phyloP scores from a whole-genome alignment of 305 asterid genomes.

The Fraxinus greggii region DNA sequence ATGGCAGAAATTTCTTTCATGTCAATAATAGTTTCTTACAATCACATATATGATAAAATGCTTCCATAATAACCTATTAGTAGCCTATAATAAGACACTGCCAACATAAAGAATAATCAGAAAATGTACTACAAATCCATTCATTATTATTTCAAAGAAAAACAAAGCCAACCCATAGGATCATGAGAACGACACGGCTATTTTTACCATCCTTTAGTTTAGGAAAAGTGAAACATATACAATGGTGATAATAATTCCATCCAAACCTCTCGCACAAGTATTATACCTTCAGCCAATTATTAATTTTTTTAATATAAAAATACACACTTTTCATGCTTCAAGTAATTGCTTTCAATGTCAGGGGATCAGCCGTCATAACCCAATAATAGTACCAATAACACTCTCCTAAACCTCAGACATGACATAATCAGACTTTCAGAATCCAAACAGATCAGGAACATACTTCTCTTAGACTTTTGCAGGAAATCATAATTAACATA shows the following conservation, averaged over 20 bases:
- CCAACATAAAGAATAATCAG: not conserved
- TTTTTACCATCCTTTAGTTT: not conserved
- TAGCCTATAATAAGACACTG: not conserved
- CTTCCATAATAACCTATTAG: not conserved
- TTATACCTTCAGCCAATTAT: not conserved
- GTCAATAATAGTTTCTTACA: not conserved
- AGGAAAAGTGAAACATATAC: conserved; percentile 4
- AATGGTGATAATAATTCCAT: not conserved
- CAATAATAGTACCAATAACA: not conserved
- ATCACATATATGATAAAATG: not conserved
- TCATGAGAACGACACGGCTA: not conserved
- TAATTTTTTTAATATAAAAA: not conserved
- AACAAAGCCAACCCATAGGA: not conserved
- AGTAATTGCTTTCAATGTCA: not conserved
- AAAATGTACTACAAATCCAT: not conserved
- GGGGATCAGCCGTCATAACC: not conserved
- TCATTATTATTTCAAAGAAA: not conserved
- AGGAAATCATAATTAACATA: conserved; percentile 22
- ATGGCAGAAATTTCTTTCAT: conserved; percentile 6
- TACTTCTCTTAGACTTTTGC: conserved; percentile 9
- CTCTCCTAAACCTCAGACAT: not conserved
- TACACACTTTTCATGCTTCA: not conserved
- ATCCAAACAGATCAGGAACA: conserved; percentile 9
- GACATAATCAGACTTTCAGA: not conserved
- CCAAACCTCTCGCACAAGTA: not conserved